Conservation (phyloP, 2,329 filamentous ascomycete species). For the Cordyceps fumosorosea region DNA sequence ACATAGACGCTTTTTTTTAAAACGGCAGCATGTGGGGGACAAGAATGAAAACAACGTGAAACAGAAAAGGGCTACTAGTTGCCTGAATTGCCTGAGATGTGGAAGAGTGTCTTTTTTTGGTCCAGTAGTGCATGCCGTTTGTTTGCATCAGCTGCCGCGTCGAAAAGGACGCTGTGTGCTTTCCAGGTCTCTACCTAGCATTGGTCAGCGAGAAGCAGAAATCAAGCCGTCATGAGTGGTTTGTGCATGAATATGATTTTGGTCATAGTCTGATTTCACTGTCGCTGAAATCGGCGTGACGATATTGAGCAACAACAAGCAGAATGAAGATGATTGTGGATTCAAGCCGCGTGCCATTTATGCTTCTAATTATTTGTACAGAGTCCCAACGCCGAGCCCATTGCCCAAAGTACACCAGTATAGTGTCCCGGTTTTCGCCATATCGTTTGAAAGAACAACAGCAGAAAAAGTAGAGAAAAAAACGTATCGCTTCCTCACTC, state of each 20-base stretch:
- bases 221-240: neutral
- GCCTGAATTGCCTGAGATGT: neutral
- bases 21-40: neutral
- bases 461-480: neutral
- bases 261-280: neutral
- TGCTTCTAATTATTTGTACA: neutral
- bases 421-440: neutral
- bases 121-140: neutral
- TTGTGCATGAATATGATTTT: neutral
- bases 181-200: neutral
- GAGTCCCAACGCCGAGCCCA: slow-evolving; percentile 4
- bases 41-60: neutral
- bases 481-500: neutral
- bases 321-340: neutral
- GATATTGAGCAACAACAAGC: neutral
- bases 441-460: neutral
- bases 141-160: neutral
- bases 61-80: neutral
- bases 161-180: neutral
- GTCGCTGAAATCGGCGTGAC: neutral
- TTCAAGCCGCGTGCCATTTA: neutral
- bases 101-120: neutral
- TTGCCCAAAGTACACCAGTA: neutral
- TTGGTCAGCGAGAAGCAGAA: slow-evolving; percentile 1
- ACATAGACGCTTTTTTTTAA: neutral